Conservation (phyloP, 1,139 yeast genomes). For the Scheffersomyces titani region DNA sequence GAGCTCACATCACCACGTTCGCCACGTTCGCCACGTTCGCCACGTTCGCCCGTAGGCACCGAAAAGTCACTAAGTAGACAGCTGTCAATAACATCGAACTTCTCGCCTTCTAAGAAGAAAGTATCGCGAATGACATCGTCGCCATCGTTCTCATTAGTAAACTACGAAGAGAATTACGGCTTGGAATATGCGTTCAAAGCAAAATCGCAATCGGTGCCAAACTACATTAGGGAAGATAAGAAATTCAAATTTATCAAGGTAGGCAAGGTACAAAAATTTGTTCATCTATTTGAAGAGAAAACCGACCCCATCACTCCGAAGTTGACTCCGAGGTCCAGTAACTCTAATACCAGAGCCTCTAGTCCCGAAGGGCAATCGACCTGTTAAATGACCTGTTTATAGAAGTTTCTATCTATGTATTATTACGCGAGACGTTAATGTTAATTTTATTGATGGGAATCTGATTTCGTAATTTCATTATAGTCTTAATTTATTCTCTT, state of each 20-base stretch:
- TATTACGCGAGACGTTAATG: background rate
- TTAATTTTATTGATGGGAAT: background rate
- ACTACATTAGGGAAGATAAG: conserved; percentile 43
- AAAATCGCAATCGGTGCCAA: conserved; percentile 34
- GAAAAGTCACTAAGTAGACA: conserved; percentile 2
- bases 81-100: conserved; percentile 11
- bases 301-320: conserved; percentile 4
- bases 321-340: conserved; percentile 4
- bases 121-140: conserved; percentile 21
- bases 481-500: background rate
- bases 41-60: background rate
- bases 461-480: background rate
- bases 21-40: background rate
- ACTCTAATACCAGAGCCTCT: background rate
- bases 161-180: conserved; percentile 20
- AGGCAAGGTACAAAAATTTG: conserved; percentile 52
- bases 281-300: conserved; percentile 45
- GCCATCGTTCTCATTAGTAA: conserved; percentile 23
- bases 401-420: background rate
- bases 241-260: conserved; percentile 50
- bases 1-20: background rate
- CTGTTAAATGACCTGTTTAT: background rate
- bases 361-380: background rate
- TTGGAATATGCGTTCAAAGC: conserved; percentile 35
- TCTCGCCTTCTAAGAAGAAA: conserved; percentile 18